Conservation (phyloP, 2,329 filamentous ascomycete species). For the Alternaria metachromatica region DNA sequence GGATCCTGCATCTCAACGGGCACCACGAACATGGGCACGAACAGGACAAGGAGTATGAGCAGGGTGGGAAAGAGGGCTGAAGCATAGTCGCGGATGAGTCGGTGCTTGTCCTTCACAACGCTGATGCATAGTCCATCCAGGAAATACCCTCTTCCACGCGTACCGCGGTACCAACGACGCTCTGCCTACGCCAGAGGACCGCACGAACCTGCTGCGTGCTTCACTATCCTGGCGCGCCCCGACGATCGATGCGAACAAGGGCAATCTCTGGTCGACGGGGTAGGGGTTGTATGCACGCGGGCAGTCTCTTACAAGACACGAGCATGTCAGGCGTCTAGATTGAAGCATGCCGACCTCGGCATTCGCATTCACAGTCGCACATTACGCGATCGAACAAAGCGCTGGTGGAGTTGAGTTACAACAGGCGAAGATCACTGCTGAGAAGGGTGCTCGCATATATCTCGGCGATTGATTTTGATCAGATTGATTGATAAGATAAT, state of each 20-base stretch:
- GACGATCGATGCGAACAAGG: not conserved
- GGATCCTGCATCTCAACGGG: conserved; percentile 50
- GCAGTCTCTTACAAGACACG: not conserved
- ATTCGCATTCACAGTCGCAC: not conserved
- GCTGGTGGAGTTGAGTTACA: too few species aligned
- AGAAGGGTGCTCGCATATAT: not conserved
- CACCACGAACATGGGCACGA: conserved; percentile 13
- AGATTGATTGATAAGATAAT: not conserved
- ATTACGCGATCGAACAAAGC: not conserved
- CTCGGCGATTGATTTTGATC: not conserved
- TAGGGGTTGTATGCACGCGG: not conserved
- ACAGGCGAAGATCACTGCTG: not conserved
- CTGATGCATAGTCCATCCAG: conserved; percentile 1
- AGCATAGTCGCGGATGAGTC: not conserved
- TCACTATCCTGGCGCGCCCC: not conserved
- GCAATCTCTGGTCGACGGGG: not conserved
- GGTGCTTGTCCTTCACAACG: not conserved
- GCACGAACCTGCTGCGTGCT: not conserved
- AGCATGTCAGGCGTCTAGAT: not conserved
- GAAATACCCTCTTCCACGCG: not conserved
- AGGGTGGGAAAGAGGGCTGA: conserved; percentile 20
- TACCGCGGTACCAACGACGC: not conserved
- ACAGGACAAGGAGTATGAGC: conserved; percentile 5
- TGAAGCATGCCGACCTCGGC: not conserved
- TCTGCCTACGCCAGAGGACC: not conserved